Evolutionary conservation across 495 filamentous ascomycete genomes (phyloP).

Genomic region (Penicillium subrubescens): DNA sequence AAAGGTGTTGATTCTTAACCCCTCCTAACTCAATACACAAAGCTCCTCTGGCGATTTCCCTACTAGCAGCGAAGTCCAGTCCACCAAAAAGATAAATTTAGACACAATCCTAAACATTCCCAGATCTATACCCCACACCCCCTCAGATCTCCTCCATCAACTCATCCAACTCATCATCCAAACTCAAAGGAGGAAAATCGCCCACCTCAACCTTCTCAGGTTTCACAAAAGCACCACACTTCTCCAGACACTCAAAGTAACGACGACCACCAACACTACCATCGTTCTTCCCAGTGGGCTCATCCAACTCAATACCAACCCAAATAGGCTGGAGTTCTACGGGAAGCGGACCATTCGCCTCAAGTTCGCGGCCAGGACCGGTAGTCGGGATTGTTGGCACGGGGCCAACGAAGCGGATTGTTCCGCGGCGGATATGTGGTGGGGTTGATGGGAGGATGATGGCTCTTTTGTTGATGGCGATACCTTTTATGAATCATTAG

Average conservation of each 20-base stretch:
- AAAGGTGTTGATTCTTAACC: no score
- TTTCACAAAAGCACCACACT: slow-evolving; percentile 83
- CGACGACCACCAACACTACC: slow-evolving; percentile 74
- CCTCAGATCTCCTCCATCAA: slow-evolving; percentile 82
- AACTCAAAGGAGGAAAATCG: slow-evolving; percentile 68
- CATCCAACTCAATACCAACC: slow-evolving; percentile 84
- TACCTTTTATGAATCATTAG: slow-evolving; percentile 25
- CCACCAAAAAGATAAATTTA: no score
- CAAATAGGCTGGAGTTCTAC: slow-evolving; percentile 62
- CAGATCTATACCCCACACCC: not conserved
- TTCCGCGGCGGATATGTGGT: slow-evolving; percentile 74
- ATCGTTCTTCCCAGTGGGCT: slow-evolving; percentile 89
- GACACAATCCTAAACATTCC: not conserved
- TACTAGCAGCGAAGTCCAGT: not conserved
- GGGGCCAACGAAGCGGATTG: slow-evolving; percentile 77
- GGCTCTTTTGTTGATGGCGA: slow-evolving; percentile 37
- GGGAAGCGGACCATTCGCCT: slow-evolving; percentile 22
- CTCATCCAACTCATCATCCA: slow-evolving; percentile 64
- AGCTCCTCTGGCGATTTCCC: no score
- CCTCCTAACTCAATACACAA: no score
- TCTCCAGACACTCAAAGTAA: slow-evolving; percentile 73
- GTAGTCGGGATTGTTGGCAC: slow-evolving; percentile 76
- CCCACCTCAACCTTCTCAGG: slow-evolving; percentile 89
- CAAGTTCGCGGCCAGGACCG: slow-evolving; percentile 32
- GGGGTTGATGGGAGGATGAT: slow-evolving; percentile 48